phyloP scores from a whole-genome alignment of 345 rosid genomes.

The Lumnitzera racemosa region DNA sequence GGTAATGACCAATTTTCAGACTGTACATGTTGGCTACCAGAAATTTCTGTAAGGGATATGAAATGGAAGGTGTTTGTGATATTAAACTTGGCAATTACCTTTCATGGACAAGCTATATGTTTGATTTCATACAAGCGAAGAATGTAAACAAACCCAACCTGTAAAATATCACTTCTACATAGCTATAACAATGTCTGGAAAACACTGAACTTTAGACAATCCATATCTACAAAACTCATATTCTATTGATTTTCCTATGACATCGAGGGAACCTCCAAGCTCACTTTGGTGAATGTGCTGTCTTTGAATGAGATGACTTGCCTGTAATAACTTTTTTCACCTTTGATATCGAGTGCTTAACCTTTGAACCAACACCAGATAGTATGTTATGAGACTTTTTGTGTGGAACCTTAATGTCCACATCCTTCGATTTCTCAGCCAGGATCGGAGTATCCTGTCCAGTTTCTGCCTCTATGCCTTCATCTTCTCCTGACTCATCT shows the following conservation, averaged over 20 bases:
- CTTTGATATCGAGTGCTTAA: slow-evolving; percentile 81
- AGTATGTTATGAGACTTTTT: slow-evolving; percentile 77
- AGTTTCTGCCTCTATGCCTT: slow-evolving; percentile 35
- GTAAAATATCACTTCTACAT: no score
- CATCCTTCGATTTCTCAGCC: slow-evolving; percentile 53
- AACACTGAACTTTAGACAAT: neutral
- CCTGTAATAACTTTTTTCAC: slow-evolving; percentile 88
- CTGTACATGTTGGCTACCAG: no score
- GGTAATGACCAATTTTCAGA: no score
- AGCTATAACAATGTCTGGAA: neutral
- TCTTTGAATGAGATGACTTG: slow-evolving; percentile 64
- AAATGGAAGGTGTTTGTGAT: no score
- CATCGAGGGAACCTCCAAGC: neutral
- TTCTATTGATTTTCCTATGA: neutral
- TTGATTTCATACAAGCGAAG: no score
- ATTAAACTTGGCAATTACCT: no score
- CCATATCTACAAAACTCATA: neutral
- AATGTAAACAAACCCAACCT: no score
- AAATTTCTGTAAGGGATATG: no score
- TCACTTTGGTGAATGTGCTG: slow-evolving; percentile 36
- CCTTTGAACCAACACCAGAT: slow-evolving; percentile 80
- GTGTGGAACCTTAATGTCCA: slow-evolving; percentile 33
- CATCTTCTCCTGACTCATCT: slow-evolving; percentile 18
- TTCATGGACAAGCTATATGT: no score
- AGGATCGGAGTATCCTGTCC: slow-evolving; percentile 52